Conservation (phyloP, 805 yeast species). For the Candida oleophila region DNA sequence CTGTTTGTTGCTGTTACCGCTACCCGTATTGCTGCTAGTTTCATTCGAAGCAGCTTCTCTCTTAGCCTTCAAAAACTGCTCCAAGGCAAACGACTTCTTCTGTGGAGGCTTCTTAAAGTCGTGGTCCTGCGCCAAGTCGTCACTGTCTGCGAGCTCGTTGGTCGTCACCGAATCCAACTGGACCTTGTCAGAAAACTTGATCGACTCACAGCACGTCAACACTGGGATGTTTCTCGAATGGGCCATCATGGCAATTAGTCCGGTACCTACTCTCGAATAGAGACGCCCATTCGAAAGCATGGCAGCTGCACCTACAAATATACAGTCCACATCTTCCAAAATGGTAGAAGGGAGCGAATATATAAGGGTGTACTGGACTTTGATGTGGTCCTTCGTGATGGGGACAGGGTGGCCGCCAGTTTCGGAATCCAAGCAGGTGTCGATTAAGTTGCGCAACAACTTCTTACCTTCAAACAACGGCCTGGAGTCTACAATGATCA, state of each 20-base stretch:
- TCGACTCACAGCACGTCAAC: slow-evolving; percentile 89
- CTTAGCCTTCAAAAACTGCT: slow-evolving; percentile 53
- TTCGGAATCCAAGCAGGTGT: slow-evolving; percentile 26
- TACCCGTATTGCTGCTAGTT: slow-evolving; percentile 10
- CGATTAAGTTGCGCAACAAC: slow-evolving; percentile 63
- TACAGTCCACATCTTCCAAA: slow-evolving; percentile 83
- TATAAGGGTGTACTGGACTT: slow-evolving; percentile 75
- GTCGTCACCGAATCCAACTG: slow-evolving; percentile 94
- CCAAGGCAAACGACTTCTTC: slow-evolving; percentile 61
- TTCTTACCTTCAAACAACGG: slow-evolving; percentile 92
- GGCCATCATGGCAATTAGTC: slow-evolving; percentile 88
- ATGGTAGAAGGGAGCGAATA: slow-evolving; percentile 73
- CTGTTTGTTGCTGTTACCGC: neutral
- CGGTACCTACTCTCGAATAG: slow-evolving; percentile 93
- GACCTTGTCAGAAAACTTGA: slow-evolving; percentile 92
- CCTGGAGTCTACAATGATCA: slow-evolving; percentile 87
- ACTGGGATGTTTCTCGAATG: slow-evolving; percentile 89
- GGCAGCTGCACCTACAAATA: slow-evolving; percentile 94
- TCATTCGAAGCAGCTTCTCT: slow-evolving; percentile 27
- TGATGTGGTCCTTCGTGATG: slow-evolving; percentile 54
- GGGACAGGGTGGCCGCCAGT: slow-evolving; percentile 15
- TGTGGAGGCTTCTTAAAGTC: slow-evolving; percentile 52
- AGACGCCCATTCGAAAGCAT: slow-evolving; percentile 93
- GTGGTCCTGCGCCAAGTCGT: slow-evolving; percentile 57
- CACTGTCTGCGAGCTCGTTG: slow-evolving; percentile 84